Conservation (phyloP, 2,329 filamentous ascomycete species). For the Paraphoma chrysanthemicola region DNA sequence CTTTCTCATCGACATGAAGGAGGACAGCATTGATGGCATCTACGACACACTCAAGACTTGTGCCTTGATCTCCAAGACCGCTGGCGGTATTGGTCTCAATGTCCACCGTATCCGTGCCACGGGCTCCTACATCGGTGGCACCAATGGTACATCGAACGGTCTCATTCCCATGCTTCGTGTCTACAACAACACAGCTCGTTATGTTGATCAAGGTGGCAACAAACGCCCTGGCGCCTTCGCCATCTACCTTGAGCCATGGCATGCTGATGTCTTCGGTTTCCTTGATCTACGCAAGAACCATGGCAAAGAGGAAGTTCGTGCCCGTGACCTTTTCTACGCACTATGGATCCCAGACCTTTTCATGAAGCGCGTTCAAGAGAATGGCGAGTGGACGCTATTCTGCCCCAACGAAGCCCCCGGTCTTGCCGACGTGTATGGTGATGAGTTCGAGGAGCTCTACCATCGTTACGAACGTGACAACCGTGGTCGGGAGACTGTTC, state of each 20-base stretch:
- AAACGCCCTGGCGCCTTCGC: conserved; percentile 98
- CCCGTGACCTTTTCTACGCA: conserved; percentile 95
- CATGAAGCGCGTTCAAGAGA: conserved; percentile 99
- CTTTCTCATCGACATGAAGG: conserved; percentile 99
- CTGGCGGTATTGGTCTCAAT: conserved; percentile 96
- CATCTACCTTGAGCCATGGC: conserved; percentile 99
- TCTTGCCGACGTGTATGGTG: conserved; percentile 94
- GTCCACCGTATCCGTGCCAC: conserved; percentile 96
- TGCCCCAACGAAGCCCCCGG: conserved; percentile 96
- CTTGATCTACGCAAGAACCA: conserved; percentile 99
- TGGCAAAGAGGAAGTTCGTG: conserved; percentile 96
- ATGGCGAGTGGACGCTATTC: conserved; percentile 96
- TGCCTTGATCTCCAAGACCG: conserved; percentile 99
- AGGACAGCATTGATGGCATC: conserved; percentile 98
- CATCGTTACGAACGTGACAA: conserved; percentile 87
- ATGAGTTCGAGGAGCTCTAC: conserved; percentile 95
- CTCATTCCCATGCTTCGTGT: conserved; percentile 98
- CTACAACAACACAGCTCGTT: conserved; percentile 98
- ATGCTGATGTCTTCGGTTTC: conserved; percentile 96
- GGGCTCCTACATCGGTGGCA: conserved; percentile 96
- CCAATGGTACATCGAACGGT: conserved; percentile 97
- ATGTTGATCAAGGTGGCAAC: conserved; percentile 98
- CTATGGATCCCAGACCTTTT: conserved; percentile 99
- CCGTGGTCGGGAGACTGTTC: conserved; percentile 86
- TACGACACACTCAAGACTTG: conserved; percentile 99